Evolutionary conservation across 1,139 yeast genomes (phyloP).

Genomic region (Diutina mesorugosa): DNA sequence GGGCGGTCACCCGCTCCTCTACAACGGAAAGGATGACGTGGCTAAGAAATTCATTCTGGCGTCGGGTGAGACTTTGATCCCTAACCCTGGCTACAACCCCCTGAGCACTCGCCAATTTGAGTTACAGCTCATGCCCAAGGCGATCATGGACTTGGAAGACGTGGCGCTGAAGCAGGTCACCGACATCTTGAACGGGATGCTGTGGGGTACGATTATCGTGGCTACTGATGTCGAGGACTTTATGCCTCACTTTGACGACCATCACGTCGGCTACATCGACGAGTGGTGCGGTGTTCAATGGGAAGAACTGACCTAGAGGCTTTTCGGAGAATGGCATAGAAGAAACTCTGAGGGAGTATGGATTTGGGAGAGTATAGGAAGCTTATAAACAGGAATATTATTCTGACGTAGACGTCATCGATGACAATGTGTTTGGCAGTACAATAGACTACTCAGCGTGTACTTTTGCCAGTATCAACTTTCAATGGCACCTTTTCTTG

Average conservation of each 20-base stretch:
- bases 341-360: too few relatives aligned
- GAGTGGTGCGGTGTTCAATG: conserved; percentile 96
- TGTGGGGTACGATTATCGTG: conserved; percentile 91
- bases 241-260: conserved; percentile 45
- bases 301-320: conserved; percentile 44
- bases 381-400: too few relatives aligned
- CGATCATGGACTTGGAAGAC: conserved; percentile 69
- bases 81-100: conserved; percentile 49
- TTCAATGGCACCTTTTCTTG: too few relatives aligned
- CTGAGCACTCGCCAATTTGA: conserved; percentile 59
- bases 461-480: too few relatives aligned
- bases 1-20: conserved; percentile 63
- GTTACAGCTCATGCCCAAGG: conserved; percentile 87
- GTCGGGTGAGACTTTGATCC: conserved; percentile 15
- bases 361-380: too few relatives aligned
- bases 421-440: too few relatives aligned
- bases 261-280: conserved; percentile 71
- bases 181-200: conserved; percentile 66
- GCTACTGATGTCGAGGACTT: conserved; percentile 70
- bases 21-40: conserved; percentile 48
- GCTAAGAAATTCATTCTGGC: conserved; percentile 18
- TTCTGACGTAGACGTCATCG: too few relatives aligned
- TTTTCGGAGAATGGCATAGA: too few relatives aligned
- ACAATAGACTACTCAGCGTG: too few relatives aligned
- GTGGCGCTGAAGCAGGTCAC: conserved; percentile 18